Evolutionary conservation across 2,329 filamentous ascomycete genomes (phyloP).

Genomic region (Nemania diffusa): DNA sequence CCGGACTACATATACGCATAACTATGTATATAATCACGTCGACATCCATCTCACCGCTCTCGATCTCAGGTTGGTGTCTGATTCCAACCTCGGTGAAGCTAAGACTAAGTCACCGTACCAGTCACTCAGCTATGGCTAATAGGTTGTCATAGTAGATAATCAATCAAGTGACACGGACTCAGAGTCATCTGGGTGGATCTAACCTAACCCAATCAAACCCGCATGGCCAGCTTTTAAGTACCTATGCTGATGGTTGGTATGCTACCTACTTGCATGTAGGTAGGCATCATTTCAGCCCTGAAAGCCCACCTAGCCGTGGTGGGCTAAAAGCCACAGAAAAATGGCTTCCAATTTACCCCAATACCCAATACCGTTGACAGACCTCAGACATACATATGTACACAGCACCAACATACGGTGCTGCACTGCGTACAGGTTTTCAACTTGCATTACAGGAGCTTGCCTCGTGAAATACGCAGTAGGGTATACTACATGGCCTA

Average conservation of each 20-base stretch:
- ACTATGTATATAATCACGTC: not conserved
- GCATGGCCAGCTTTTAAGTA: slow-evolving; percentile 3
- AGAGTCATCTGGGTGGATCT: slow-evolving; percentile 25
- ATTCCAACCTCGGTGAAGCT: not conserved
- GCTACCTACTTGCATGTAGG: not conserved
- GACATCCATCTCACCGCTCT: slow-evolving; percentile 1
- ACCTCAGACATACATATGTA: not conserved
- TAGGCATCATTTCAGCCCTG: slow-evolving; percentile 27
- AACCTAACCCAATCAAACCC: not conserved
- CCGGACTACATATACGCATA: not conserved
- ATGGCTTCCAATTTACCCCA: slow-evolving; percentile 7
- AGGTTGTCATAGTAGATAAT: not conserved
- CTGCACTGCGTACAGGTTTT: not conserved
- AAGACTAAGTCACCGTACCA: not conserved
- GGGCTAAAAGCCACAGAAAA: slow-evolving; percentile 10
- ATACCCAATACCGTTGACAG: not conserved
- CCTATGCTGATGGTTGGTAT: slow-evolving; percentile 16
- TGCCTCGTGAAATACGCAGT: slow-evolving; percentile 8
- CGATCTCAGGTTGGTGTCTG: not conserved
- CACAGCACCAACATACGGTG: not conserved
- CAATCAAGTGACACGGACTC: slow-evolving; percentile 22
- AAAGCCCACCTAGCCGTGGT: slow-evolving; percentile 9
- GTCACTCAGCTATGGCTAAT: not conserved
- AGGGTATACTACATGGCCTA: not conserved
- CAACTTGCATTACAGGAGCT: slow-evolving; percentile 1